These are phyloP conservation scores for Moniliophthora roreri DNA, from an alignment of 1,284 basidiomycete genomes.

Conservation along the genomic window DNA sequence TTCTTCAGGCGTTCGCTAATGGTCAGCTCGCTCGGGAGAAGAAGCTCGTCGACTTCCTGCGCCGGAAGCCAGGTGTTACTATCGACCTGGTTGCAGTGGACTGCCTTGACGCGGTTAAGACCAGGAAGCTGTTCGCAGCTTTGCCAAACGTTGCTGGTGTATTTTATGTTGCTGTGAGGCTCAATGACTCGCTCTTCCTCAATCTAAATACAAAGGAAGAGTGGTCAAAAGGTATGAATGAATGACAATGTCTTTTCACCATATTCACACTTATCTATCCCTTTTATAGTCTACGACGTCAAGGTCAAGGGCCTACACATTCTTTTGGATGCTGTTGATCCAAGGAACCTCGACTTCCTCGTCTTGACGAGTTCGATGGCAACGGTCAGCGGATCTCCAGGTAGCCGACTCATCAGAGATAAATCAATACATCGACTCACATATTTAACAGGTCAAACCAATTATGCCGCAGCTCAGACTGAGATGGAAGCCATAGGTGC, in stretches of 20 bases:
- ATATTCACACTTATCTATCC: background rate
- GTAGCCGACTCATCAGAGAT: too few species aligned
- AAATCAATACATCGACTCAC: too few species aligned
- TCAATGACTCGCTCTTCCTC: slow-evolving; percentile 18
- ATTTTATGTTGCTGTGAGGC: slow-evolving; percentile 18
- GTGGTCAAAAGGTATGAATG: slow-evolving; percentile 16
- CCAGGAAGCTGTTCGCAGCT: background rate
- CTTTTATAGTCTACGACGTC: background rate
- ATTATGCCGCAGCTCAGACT: background rate
- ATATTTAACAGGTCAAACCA: background rate
- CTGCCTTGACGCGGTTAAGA: slow-evolving; percentile 3
- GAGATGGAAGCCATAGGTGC: slow-evolving; percentile 7
- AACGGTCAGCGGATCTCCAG: slow-evolving; percentile 3
- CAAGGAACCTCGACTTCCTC: slow-evolving; percentile 3
- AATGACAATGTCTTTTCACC: too few species aligned
- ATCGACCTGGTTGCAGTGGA: slow-evolving; percentile 3
- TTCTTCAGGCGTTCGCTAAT: background rate
- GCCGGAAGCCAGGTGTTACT: background rate
- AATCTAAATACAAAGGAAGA: slow-evolving; percentile 16
- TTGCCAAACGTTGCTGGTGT: slow-evolving; percentile 12
- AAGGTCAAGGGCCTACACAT: background rate
- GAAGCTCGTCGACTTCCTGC: background rate
- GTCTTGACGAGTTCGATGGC: slow-evolving; percentile 5
- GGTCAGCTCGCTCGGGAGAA: background rate
- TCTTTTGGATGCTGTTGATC: background rate